phyloP scores from a whole-genome alignment of 2,329 filamentous ascomycete genomes.

The Orbilia ellipsospora region DNA sequence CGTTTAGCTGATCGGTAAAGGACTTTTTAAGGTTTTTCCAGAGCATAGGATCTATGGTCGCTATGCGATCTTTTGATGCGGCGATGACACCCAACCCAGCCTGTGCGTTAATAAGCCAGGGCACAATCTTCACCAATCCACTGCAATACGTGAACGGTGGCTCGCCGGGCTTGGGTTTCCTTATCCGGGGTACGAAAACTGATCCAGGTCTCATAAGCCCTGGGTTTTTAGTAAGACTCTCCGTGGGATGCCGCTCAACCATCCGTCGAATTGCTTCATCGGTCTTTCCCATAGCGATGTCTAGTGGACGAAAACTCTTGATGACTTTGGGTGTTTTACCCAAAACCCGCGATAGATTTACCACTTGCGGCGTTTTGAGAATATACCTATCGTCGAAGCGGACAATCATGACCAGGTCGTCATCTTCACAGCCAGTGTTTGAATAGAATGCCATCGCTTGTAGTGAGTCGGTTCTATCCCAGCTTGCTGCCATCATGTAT shows the following conservation, averaged over 20 bases:
- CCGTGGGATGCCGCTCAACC: conserved; percentile 5
- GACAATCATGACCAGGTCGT: conserved; percentile 25
- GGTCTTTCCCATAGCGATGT: neutral
- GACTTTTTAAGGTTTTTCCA: neutral
- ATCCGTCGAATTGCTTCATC: neutral
- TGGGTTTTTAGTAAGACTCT: conserved; percentile 13
- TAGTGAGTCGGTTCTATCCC: conserved; percentile 9
- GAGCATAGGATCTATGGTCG: neutral
- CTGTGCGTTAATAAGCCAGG: neutral
- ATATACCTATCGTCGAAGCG: neutral
- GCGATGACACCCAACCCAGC: neutral
- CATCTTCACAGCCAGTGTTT: conserved; percentile 5
- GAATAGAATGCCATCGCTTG: conserved; percentile 35
- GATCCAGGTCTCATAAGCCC: conserved; percentile 31
- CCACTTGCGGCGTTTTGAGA: neutral
- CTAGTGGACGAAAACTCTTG: neutral
- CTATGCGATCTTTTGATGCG: no score
- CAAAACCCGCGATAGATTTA: neutral
- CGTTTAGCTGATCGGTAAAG: neutral
- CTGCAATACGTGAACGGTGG: conserved; percentile 13
- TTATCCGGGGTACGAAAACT: conserved; percentile 6
- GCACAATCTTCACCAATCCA: conserved; percentile 7
- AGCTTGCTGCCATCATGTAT: conserved; percentile 25
- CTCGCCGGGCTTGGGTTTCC: neutral
- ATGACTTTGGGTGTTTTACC: neutral